Conservation (phyloP, 2,329 filamentous ascomycete genomes). For the Erysiphe neolycopersici region DNA sequence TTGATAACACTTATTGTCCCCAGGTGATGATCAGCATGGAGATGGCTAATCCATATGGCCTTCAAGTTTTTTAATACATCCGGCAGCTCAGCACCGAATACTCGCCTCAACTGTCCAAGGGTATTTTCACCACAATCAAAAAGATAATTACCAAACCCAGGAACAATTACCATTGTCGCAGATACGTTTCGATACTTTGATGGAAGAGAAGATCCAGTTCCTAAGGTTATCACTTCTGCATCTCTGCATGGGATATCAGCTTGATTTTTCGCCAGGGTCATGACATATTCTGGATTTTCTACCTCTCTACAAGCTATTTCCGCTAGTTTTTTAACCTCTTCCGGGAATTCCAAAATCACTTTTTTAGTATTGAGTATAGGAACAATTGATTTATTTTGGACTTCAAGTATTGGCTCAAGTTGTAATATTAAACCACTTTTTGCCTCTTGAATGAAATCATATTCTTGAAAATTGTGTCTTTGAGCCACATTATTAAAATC, state of each 20-base stretch:
- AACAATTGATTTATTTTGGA: constrained; percentile 20
- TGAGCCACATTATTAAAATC: constrained; percentile 25
- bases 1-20: constrained; percentile 59
- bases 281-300: constrained; percentile 19
- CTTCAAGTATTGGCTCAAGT: constrained; percentile 9
- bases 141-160: constrained; percentile 64
- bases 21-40: constrained; percentile 90
- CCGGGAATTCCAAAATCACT: constrained; percentile 16
- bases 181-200: constrained; percentile 94
- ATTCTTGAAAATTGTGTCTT: background rate
- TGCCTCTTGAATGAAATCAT: constrained; percentile 5
- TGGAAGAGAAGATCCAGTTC: constrained; percentile 71
- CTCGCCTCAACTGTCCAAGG: constrained; percentile 56
- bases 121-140: constrained; percentile 87
- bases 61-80: constrained; percentile 55
- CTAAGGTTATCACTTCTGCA: constrained; percentile 61
- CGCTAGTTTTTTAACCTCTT: constrained; percentile 26
- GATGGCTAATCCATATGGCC: constrained; percentile 76
- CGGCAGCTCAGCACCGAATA: constrained; percentile 38
- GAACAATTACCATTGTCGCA: constrained; percentile 58
- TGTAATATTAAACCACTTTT: constrained; percentile 7
- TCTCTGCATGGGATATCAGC: constrained; percentile 46
- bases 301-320: constrained; percentile 18
- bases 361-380: constrained; percentile 22
- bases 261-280: constrained; percentile 24